Conservation (phyloP, 768 basidiomycete genomes). For the Kwoniella dejecticola region DNA sequence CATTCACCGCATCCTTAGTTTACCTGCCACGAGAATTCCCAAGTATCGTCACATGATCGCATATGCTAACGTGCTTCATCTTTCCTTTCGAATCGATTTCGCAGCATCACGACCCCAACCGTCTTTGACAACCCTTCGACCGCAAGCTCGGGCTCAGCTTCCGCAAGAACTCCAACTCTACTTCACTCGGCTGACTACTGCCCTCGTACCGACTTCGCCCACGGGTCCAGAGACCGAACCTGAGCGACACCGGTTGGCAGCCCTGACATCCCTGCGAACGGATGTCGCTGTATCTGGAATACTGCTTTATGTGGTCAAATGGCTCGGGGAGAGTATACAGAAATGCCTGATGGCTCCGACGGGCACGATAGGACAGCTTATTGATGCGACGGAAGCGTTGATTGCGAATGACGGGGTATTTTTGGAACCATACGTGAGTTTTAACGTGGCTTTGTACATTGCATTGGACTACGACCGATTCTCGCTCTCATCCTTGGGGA, state of each 20-base stretch:
- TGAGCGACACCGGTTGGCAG: conserved; percentile 73
- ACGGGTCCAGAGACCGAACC: conserved; percentile 60
- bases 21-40: too few species aligned
- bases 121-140: conserved; percentile 57
- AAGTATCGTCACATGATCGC: too few species aligned
- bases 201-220: conserved; percentile 64
- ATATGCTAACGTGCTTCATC: neutral
- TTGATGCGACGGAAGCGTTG: conserved; percentile 82
- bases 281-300: conserved; percentile 91
- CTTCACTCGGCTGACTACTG: conserved; percentile 84
- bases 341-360: conserved; percentile 58
- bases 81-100: neutral
- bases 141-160: conserved; percentile 85
- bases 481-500: too few species aligned
- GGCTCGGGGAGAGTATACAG: conserved; percentile 88
- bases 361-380: conserved; percentile 75
- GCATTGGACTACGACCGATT: too few species aligned
- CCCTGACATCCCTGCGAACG: conserved; percentile 80
- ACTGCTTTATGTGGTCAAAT: conserved; percentile 88
- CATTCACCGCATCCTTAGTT: too few species aligned
- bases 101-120: conserved; percentile 29
- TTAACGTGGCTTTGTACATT: too few species aligned
- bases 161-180: conserved; percentile 93
- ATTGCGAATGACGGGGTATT: conserved; percentile 85
- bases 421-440: conserved; percentile 91